phyloP scores from a whole-genome alignment of 139 green algal genomes.

The Pleodorina starrii region DNA sequence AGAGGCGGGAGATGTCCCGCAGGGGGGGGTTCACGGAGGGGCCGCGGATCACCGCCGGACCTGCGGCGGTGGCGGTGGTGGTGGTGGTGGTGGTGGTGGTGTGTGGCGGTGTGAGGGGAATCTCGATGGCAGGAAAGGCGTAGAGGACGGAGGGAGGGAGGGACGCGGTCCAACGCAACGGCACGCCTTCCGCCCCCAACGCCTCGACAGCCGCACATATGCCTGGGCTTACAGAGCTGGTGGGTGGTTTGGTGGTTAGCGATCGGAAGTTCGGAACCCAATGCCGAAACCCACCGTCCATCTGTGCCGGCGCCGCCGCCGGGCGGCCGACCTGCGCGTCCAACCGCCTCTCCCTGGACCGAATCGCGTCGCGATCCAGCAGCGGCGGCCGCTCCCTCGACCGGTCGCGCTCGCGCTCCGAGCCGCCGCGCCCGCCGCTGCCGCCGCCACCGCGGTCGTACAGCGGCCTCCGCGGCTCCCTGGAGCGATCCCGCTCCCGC shows the following conservation, averaged over 20 bases:
- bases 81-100: too few species aligned
- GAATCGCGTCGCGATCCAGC: constrained; percentile 33
- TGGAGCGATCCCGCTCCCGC: not conserved
- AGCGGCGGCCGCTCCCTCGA: not conserved
- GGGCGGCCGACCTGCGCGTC: constrained; percentile 19
- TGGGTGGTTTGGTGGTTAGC: too few species aligned
- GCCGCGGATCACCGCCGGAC: constrained; percentile 28
- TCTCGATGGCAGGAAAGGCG: too few species aligned
- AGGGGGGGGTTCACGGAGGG: constrained; percentile 32
- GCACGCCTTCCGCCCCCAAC: too few species aligned
- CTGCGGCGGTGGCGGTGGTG: not conserved
- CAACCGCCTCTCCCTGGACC: constrained; percentile 16
- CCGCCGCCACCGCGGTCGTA: not conserved
- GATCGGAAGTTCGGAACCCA: too few species aligned
- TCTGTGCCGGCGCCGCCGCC: not conserved
- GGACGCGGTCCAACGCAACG: too few species aligned
- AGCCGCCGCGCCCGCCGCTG: not conserved
- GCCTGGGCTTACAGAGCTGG: too few species aligned
- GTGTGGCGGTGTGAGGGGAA: too few species aligned
- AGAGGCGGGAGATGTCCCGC: constrained; percentile 7
- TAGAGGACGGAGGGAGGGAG: too few species aligned
- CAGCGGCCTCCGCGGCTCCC: not conserved
- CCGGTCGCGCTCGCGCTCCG: not conserved
- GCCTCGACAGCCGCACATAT: too few species aligned
- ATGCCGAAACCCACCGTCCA: constrained; percentile 16